A percentile compares a stretch with the other conserved stretches of the same genome.
phyloP scores from a whole-genome alignment of 176 grass and related monocot species.

The Carex myosuroides region DNA sequence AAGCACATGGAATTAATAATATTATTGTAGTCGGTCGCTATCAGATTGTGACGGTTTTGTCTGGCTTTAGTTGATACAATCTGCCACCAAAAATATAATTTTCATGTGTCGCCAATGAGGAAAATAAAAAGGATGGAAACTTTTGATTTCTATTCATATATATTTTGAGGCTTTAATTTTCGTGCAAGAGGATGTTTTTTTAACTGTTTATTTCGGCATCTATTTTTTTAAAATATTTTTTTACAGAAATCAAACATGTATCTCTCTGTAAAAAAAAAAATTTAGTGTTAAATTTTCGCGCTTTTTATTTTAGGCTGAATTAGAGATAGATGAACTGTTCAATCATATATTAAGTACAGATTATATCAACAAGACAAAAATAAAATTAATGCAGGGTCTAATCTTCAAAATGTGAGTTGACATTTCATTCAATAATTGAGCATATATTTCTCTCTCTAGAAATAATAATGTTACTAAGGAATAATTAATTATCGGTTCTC shows the following conservation, averaged over 20 bases:
- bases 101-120: background rate
- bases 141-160: background rate
- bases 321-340: background rate
- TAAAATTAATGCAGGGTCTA: background rate
- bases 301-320: too few relatives aligned
- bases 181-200: too few relatives aligned
- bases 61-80: background rate
- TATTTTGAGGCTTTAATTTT: background rate
- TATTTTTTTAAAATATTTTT: background rate
- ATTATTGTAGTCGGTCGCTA: background rate
- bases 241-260: too few relatives aligned
- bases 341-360: background rate
- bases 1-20: background rate
- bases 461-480: background rate
- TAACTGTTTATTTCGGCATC: background rate
- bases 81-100: background rate
- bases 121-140: background rate
- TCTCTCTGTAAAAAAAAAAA: too few relatives aligned
- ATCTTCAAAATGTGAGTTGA: background rate
- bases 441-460: background rate
- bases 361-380: background rate
- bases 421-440: slow-evolving; percentile 6
- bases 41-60: background rate
- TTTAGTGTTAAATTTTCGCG: too few relatives aligned
- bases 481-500: background rate